Evolutionary conservation across 306 rosid genomes (phyloP), one percentile per base, ranked within the genome.

Genomic region (Carpinus fangiana): DNA sequence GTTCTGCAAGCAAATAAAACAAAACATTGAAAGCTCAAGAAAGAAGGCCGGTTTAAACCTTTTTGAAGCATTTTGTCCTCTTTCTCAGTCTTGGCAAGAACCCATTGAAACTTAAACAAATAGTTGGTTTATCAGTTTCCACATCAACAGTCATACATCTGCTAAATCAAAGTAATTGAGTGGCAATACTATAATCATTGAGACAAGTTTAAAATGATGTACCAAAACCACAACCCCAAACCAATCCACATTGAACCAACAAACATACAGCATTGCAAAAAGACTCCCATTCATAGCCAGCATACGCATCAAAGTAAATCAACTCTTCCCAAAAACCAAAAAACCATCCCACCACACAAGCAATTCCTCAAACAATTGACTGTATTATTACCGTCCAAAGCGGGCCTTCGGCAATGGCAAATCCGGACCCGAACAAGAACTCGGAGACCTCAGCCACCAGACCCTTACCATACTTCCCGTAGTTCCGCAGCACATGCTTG

Each of bases 381-480:
- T 73, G 79, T 34, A 79, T 82, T 94, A 79, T 82, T 94, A 92
- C 98, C 93, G 90, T 94, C 98, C 98, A 94, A 46, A 94, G 93
- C 5, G 92, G 82, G n/a, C 96, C 97, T 87, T 94, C 98, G 46
- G 98, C 98, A 76, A 95, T 91, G 47, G 98, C 98, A 66, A 95
- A 90, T 56, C 98, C 98, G 0, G 95, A 89, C 0, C 98, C 97
- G 59, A 92, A 92, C 12, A 94, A 72, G 72, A 94, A 94, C 89
- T 92, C 93, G 0, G 98, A 89, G 28, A 94, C 97, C 87, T 94
- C 98, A 52, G 98, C 79, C 51, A 92, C 96, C 9, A 94, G 95
- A 4, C 98, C 97, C 82, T 95, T 92, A 0, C 80, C 82, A 61
- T 90, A 92, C 61, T 79, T 92, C 0, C 90, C 98, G 65, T 95